These are phyloP conservation scores for Aegilops sharonensis DNA, from an alignment of 176 grass and related monocot genomes.

Conservation along the genomic window DNA sequence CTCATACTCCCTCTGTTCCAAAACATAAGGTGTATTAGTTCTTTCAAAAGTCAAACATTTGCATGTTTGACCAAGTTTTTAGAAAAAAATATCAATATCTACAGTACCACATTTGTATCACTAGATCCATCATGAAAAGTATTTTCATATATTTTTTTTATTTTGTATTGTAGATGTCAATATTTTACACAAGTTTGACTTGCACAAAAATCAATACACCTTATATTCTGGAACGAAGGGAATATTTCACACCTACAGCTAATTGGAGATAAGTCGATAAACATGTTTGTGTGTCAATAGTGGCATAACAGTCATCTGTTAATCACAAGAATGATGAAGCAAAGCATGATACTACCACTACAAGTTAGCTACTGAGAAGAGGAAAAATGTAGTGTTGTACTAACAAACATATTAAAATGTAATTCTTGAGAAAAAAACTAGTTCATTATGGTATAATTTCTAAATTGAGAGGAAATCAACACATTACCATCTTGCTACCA, in stretches of 20 bases:
- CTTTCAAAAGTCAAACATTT: no score
- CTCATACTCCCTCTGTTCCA: no score
- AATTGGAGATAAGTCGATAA: not conserved
- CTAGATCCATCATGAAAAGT: no score
- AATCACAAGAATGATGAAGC: constrained; percentile 5
- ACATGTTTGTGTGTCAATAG: not conserved
- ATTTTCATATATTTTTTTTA: no score
- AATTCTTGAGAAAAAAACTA: constrained; percentile 1
- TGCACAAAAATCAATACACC: no score
- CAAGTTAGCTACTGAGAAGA: not conserved
- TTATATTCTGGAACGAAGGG: no score
- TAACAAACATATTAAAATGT: not conserved
- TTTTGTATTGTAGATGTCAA: no score
- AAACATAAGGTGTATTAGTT: no score
- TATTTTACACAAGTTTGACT: no score
- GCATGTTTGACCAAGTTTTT: no score
- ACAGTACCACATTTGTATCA: no score
- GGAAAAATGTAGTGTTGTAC: not conserved
- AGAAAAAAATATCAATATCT: no score
- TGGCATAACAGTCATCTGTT: not conserved
- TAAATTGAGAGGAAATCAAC: constrained; percentile 1
- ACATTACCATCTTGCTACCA: constrained; percentile 52
- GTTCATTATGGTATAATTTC: not conserved
- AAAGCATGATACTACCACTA: not conserved
- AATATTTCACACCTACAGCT: not conserved